Conservation (phyloP, 1,284 basidiomycete species). For the Naganishia sp. region DNA sequence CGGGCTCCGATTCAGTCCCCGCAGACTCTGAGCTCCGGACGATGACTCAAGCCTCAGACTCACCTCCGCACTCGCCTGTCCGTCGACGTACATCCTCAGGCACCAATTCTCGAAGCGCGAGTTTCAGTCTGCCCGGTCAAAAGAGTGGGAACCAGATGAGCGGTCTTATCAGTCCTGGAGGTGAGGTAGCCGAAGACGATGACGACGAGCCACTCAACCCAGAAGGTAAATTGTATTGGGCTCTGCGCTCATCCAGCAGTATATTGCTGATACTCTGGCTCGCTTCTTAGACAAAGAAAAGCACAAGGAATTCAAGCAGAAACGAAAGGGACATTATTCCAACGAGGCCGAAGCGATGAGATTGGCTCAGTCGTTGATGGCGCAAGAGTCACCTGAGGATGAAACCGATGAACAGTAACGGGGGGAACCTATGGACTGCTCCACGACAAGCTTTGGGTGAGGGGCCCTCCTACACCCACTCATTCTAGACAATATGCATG, state of each 20-base stretch:
- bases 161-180: constrained; percentile 29
- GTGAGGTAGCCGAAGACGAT: constrained; percentile 61
- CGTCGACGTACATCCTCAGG: constrained; percentile 30
- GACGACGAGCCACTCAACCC: constrained; percentile 80
- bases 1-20: background rate
- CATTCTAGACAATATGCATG: background rate
- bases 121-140: constrained; percentile 74
- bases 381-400: constrained; percentile 29
- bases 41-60: constrained; percentile 16
- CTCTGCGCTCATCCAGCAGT: background rate
- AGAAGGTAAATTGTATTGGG: constrained; percentile 62
- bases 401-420: constrained; percentile 10
- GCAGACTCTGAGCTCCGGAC: background rate
- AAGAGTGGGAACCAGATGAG: constrained; percentile 51
- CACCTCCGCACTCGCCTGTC: constrained; percentile 30
- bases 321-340: constrained; percentile 80
- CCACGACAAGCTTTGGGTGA: background rate
- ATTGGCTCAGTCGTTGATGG: constrained; percentile 46
- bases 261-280: background rate
- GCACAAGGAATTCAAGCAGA: constrained; percentile 77
- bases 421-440: background rate
- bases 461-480: background rate
- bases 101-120: constrained; percentile 71
- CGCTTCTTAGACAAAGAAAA: constrained; percentile 66
- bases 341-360: constrained; percentile 92